phyloP scores from a whole-genome alignment of 768 basidiomycete species.

The Suillus luteus region DNA sequence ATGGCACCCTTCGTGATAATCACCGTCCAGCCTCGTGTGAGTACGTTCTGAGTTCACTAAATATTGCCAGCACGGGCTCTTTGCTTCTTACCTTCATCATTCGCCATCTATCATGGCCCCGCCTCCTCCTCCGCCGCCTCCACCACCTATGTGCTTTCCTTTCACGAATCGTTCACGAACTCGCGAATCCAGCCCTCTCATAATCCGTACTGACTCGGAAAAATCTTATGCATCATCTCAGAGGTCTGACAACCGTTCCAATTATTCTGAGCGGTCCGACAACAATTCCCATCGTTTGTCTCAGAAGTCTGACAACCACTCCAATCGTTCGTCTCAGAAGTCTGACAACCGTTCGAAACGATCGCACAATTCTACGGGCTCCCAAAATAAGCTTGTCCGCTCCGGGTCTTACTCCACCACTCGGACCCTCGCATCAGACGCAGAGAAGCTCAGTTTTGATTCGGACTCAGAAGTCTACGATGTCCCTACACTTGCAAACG shows the following conservation, averaged over 20 bases:
- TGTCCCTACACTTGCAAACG: slow-evolving; percentile 28
- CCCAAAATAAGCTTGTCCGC: slow-evolving; percentile 33
- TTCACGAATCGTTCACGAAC: slow-evolving; percentile 39
- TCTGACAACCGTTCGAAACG: slow-evolving; percentile 28
- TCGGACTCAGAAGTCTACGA: slow-evolving; percentile 67
- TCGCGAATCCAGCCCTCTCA: slow-evolving; percentile 33
- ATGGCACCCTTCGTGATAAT: slow-evolving; percentile 12
- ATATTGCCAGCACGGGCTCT: slow-evolving; percentile 21
- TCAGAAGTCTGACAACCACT: slow-evolving; percentile 23
- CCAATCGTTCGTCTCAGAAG: slow-evolving; percentile 17
- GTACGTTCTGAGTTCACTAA: slow-evolving; percentile 16
- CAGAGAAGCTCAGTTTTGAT: slow-evolving; percentile 56
- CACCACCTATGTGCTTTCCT: slow-evolving; percentile 62
- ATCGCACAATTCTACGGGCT: slow-evolving; percentile 22
- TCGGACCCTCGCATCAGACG: slow-evolving; percentile 39
- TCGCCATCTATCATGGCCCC: slow-evolving; percentile 46
- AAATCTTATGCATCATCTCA: slow-evolving; percentile 48
- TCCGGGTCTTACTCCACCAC: slow-evolving; percentile 47
- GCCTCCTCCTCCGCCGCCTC: slow-evolving; percentile 44
- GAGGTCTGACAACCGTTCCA: slow-evolving; percentile 29
- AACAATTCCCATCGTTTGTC: slow-evolving; percentile 29
- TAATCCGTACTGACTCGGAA: slow-evolving; percentile 37
- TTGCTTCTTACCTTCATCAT: slow-evolving; percentile 20
- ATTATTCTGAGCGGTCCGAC: slow-evolving; percentile 28
- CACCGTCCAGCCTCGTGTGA: slow-evolving; percentile 31